Base-by-base conservation (phyloP, 2,329 filamentous ascomycete species). In the Colletotrichum coccodes region DNA sequence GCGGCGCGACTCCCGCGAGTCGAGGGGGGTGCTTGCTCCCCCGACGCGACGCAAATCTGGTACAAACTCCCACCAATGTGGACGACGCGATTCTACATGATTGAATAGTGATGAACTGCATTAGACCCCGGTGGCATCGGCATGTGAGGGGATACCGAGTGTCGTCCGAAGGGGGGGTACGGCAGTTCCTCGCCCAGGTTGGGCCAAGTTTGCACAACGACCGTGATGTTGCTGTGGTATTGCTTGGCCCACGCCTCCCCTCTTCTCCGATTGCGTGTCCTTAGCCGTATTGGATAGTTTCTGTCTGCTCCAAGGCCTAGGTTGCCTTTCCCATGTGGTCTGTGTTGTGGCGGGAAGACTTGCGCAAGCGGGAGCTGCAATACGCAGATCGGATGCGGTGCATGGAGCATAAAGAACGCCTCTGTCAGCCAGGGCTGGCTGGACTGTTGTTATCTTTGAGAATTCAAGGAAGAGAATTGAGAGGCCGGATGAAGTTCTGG, bases 401-500 rank as follows among this genome's bases (percentile, higher is more conserved):
- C 54, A 49, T 50, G 47, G n/a, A 56, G 40, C 66, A 60, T 68
- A 60, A 65, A 68, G 61, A 65, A 68, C 66, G 49, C 38, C 54
- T 50, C 54, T 40, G 21, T 65, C 66, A 59, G 47, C 49, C 26
- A 14, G 18, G n/a, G 26, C 30, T 26, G 47, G 26, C 14, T 23
- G 50, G 9, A 16, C 14, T 44, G 28, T 38, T 57, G 42, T 50
- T 66, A 30, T 60, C 61, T 65, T 21, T 56, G 38, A 30, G 23
- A 46, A 61, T n/a, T 32, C 21, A 57, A 49, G 44, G 30, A 60
- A 44, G 11, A 42, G 40, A 28, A 42, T 16, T 42, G 42, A 36
- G 21, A 65, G 54, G 28, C 32, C 40, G 56, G 47, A 50, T 23
- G 46, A 46, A 36, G 53, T 18, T 38, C 47, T 38, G 52, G 54